Conservation (phyloP, 495 filamentous ascomycete genomes). For the Penicillium odoratum region DNA sequence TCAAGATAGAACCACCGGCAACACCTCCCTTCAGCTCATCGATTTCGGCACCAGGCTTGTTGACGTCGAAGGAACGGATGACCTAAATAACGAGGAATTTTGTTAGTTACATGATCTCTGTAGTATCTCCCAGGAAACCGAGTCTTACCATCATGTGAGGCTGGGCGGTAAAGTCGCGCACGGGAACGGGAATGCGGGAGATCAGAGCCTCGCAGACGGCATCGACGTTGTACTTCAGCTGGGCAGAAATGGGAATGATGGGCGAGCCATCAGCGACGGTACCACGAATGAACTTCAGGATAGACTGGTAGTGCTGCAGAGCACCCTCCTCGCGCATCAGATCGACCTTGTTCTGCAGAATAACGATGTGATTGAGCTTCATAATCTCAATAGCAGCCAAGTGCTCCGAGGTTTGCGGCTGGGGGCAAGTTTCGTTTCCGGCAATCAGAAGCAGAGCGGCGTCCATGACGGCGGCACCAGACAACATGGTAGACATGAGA, state of each 20-base stretch:
- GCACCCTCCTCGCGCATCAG: conserved; percentile 93
- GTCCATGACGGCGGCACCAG: conserved; percentile 98
- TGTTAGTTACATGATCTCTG: not conserved
- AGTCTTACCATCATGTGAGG: conserved; percentile 87
- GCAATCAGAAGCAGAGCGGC: conserved; percentile 94
- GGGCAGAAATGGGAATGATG: conserved; percentile 96
- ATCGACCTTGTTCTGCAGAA: conserved; percentile 99
- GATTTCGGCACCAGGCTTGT: conserved; percentile 99
- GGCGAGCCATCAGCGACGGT: conserved; percentile 95
- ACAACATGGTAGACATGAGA: conserved; percentile 65
- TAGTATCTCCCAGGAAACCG: not conserved
- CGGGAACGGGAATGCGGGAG: conserved; percentile 86
- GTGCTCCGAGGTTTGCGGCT: conserved; percentile 99
- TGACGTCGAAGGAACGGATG: conserved; percentile 98
- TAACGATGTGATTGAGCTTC: conserved; percentile 98
- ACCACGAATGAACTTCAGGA: conserved; percentile 95
- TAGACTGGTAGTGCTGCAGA: conserved; percentile 89
- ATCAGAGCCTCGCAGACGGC: conserved; percentile 94
- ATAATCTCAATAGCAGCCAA: conserved; percentile 98
- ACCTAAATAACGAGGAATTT: not conserved
- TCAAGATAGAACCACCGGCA: conserved; percentile 93
- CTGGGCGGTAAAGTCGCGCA: conserved; percentile 82
- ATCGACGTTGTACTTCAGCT: conserved; percentile 99
- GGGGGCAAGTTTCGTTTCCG: conserved; percentile 97
- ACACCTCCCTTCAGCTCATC: conserved; percentile 99